Evolutionary conservation across 2,329 filamentous ascomycete genomes (phyloP).

Genomic region (Neoarthrinium moseri): DNA sequence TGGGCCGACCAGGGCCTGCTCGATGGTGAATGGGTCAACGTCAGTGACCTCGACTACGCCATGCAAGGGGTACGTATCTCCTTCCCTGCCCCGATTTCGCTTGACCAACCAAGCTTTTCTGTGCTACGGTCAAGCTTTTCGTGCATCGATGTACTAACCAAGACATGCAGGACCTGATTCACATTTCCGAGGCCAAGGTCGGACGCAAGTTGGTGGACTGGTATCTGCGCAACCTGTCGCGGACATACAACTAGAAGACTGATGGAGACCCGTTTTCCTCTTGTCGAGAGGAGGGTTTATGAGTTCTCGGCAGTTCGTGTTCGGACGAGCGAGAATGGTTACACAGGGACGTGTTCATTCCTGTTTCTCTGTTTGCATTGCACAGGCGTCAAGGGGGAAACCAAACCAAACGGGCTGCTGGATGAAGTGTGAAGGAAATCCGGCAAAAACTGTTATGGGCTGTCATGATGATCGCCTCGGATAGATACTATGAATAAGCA

Average conservation of each 20-base stretch:
- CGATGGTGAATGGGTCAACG: slow-evolving; percentile 89
- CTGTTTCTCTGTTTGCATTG: slow-evolving; percentile 36
- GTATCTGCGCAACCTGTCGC: slow-evolving; percentile 95
- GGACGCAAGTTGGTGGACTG: slow-evolving; percentile 96
- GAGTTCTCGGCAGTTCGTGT: neutral
- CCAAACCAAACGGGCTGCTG: slow-evolving; percentile 20
- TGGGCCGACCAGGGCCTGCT: slow-evolving; percentile 89
- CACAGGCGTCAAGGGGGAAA: slow-evolving; percentile 36
- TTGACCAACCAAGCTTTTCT: slow-evolving; percentile 14
- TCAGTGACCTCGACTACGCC: slow-evolving; percentile 95
- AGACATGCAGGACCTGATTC: slow-evolving; percentile 76
- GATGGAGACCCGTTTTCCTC: too few relatives aligned
- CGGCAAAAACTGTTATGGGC: slow-evolving; percentile 12
- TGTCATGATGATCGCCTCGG: neutral
- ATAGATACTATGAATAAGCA: slow-evolving; percentile 8
- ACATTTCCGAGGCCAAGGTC: slow-evolving; percentile 98
- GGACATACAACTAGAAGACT: slow-evolving; percentile 72
- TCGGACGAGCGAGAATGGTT: slow-evolving; percentile 17
- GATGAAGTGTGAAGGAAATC: slow-evolving; percentile 13
- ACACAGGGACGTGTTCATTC: slow-evolving; percentile 17
- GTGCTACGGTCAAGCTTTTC: slow-evolving; percentile 22
- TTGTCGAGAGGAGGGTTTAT: neutral
- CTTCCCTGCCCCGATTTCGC: slow-evolving; percentile 4
- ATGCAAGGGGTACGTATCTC: slow-evolving; percentile 76
- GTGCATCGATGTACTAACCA: slow-evolving; percentile 22